Evolutionary conservation across 2,329 filamentous ascomycete genomes (phyloP), one percentile per base, ranked within the genome.

Genomic region (Neocatenulostroma microsporum): DNA sequence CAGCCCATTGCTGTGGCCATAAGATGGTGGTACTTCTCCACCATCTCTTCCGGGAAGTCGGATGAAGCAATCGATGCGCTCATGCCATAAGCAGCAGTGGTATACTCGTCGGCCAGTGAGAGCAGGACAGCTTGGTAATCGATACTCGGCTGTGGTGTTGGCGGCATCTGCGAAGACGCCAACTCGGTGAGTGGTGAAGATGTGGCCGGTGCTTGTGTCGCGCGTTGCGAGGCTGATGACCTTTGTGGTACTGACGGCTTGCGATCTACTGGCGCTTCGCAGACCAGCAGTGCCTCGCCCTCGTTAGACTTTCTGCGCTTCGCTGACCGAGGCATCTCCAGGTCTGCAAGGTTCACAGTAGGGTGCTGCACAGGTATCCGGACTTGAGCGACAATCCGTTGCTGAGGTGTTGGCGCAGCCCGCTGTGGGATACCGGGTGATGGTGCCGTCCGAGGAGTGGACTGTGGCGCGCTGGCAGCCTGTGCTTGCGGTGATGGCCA

Each of bases 91-190:
- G 84, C 84, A 36, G 77, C 78, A 18, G 66, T 64, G 35, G 88
- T 76, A 50, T 83, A 86, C 47, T 89, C 82, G 49, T 89, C 82
- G 2, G 82, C 82, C 11, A 86, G 68, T n/a, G 73, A 74, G 5
- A 85, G 66, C 39, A 88, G 66, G 7, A 87, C 63, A 2, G 78
- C 66, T 3, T 74, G 68, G 37, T 78, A 73, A 49, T 80, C 73
- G 9, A 73, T 62, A 34, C 36, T 47, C n/a, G n/a, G n/a, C n/a
- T 55, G 56, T 36, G 51, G 42, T 25, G 46, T 48, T 45, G 54
- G 38, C 17, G 49, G 47, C 13, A 49, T 15, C 28, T 49, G 45
- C 10, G 53, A 51, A 7, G 51, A 46, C 20, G 39, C 34, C 24
- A 51, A 32, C 13, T 50, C 51, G 7, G 50, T 53, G 21, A 46